A percentile compares a stretch with the other conserved stretches of the same genome.
phyloP scores from a whole-genome alignment of 441 rosid genomes.

The Eutrema salsugineum region DNA sequence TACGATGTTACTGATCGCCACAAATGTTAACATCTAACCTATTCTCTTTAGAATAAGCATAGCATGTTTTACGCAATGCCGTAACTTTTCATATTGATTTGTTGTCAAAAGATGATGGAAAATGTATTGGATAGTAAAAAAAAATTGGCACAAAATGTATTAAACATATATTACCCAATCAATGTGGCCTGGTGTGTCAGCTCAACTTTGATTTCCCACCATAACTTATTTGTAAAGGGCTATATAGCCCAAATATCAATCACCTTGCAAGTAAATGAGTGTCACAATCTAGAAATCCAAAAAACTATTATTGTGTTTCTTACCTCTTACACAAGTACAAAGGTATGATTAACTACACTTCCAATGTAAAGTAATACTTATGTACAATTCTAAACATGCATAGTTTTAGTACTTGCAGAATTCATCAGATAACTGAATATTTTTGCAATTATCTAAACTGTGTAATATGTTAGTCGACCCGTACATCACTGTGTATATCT shows the following conservation, averaged over 20 bases:
- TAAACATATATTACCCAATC: constrained; percentile 10
- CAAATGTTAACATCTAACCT: too few species aligned
- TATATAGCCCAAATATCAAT: neutral
- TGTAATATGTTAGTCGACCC: neutral
- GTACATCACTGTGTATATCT: neutral
- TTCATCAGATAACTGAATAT: neutral
- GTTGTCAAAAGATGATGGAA: neutral
- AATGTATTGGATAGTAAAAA: neutral
- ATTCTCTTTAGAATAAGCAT: too few species aligned
- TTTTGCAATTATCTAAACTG: neutral
- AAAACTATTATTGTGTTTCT: neutral
- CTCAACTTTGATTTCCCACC: constrained; percentile 16
- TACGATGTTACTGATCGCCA: too few species aligned
- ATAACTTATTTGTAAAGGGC: neutral
- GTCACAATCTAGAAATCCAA: constrained; percentile 4
- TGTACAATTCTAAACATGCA: neutral
- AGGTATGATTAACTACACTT: constrained; percentile 1
- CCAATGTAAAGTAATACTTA: neutral
- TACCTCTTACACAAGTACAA: constrained; percentile 12
- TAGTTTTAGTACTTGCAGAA: neutral
- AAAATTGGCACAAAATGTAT: neutral
- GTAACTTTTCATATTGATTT: neutral
- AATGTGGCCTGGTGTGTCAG: constrained; percentile 26
- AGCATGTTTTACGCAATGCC: too few species aligned
- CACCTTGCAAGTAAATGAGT: constrained; percentile 15